Base-by-base conservation (phyloP, 495 filamentous ascomycete genomes). In the Lichina pygmaea region DNA sequence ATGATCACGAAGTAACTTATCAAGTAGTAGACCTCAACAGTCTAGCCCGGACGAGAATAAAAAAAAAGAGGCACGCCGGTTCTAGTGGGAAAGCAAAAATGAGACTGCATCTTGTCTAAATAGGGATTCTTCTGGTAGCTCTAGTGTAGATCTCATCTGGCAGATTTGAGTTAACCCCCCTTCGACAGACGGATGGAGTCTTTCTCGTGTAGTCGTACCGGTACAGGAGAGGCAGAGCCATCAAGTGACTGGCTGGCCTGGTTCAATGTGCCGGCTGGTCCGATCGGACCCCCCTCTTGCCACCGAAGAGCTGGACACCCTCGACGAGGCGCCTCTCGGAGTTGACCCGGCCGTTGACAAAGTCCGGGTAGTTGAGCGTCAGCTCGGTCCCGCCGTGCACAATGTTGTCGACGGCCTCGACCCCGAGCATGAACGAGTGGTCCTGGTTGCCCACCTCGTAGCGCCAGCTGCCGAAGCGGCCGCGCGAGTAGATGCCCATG, bases 391-490 rank as follows among this genome's bases (percentile, higher is more conserved):
- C 80, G 52, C 89, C 89, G 62, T 80, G 86, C 56, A 93, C 76
- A 58, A 99, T 89, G 64, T 86, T 71, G 64, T 99, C 89, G 38
- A 79, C 86, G 42, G 89, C 89, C 64, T 99, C 89, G 13, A 94
- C 89, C 59, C 89, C 89, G 41, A 94, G 68, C 89, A 95, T 95
- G 67, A 99, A 95, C 36, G 77, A 83, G 68, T 97, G 89, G 60
- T 95, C 86, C 67, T 94, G 86, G 71, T 94, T 94, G 51, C 79
- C 78, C 53, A 86, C 81, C 63, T 99, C 89, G 66, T 99, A 99
- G 54, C 83, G 68, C 89, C 89, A 99, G 71, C 76, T 83, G 56
- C 89, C 89, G 65, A 99, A 99, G 50, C 89, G 84, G 54, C 89
- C 89, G 61, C 89, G 82, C 16, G 85, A 93, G 70, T 74, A 80